Percentiles rank a stretch among this genome's conserved stretches.
phyloP scores from a whole-genome alignment of 176 grass and related monocot genomes.

The Phragmites australis region DNA sequence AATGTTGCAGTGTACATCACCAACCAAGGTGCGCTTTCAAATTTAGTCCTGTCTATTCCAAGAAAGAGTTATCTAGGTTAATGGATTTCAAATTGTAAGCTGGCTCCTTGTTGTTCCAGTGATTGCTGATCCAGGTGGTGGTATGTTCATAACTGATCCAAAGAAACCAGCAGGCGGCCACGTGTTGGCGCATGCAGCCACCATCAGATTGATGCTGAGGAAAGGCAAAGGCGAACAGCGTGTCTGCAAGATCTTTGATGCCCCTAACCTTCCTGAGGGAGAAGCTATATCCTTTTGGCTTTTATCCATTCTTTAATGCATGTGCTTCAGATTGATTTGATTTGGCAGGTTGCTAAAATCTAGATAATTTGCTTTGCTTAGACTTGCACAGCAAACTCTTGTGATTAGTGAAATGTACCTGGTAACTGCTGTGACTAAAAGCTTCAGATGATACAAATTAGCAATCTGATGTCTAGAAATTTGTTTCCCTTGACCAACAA shows the following conservation, averaged over 20 bases:
- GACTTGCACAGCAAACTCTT: constrained; percentile 18
- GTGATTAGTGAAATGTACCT: not conserved
- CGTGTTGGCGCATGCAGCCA: constrained; percentile 69
- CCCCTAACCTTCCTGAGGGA: constrained; percentile 83
- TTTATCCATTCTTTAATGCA: constrained; percentile 13
- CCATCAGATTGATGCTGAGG: constrained; percentile 80
- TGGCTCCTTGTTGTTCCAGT: constrained; percentile 46
- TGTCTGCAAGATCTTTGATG: constrained; percentile 91
- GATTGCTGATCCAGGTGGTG: constrained; percentile 82
- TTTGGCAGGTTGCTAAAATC: not conserved
- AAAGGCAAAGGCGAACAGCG: constrained; percentile 96
- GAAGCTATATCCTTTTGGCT: constrained; percentile 88
- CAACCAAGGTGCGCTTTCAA: constrained; percentile 65
- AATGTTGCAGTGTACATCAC: constrained; percentile 98
- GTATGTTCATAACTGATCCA: constrained; percentile 83
- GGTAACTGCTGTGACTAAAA: not conserved
- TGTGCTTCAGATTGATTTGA: not conserved
- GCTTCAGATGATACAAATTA: constrained; percentile 1
- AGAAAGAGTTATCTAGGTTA: not conserved
- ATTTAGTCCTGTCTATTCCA: constrained; percentile 11
- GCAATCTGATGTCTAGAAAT: constrained; percentile 12
- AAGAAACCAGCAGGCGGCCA: constrained; percentile 91
- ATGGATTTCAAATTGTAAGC: constrained; percentile 13
- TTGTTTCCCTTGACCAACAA: constrained; percentile 55
- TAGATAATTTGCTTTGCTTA: not conserved